Evolutionary conservation across 306 rosid species (phyloP).

Genomic region (Prinsepia uniflora): DNA sequence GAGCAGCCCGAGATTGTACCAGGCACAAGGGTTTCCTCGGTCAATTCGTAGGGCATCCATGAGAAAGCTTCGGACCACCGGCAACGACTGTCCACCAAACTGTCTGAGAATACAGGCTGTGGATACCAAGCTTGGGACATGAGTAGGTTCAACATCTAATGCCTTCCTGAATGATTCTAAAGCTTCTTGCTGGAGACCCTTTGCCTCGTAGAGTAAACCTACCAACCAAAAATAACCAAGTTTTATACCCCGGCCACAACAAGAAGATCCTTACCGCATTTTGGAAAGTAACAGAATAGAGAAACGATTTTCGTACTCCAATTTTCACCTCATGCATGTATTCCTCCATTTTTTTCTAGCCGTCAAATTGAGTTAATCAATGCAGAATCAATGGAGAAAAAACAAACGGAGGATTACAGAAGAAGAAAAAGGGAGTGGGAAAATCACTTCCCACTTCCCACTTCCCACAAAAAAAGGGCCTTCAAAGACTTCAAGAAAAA

Average conservation of each 20-base stretch:
- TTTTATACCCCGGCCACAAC: slow-evolving; percentile 2
- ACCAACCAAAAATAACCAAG: slow-evolving; percentile 22
- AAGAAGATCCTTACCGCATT: neutral
- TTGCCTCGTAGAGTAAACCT: slow-evolving; percentile 71
- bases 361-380: too few relatives aligned
- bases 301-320: too few relatives aligned
- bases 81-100: slow-evolving; percentile 62
- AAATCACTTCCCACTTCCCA: too few relatives aligned
- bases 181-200: slow-evolving; percentile 71
- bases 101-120: slow-evolving; percentile 61
- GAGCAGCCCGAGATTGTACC: slow-evolving; percentile 92
- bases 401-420: neutral
- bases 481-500: slow-evolving; percentile 3
- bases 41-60: slow-evolving; percentile 75
- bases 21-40: slow-evolving; percentile 63
- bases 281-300: too few relatives aligned
- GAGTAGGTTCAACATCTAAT: slow-evolving; percentile 65
- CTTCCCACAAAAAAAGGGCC: neutral
- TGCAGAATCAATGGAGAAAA: too few relatives aligned
- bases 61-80: slow-evolving; percentile 76
- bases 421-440: neutral
- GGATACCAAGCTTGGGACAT: slow-evolving; percentile 81
- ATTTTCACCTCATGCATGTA: too few relatives aligned
- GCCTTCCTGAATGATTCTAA: slow-evolving; percentile 64
- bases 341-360: too few relatives aligned